These are phyloP conservation scores for Strombidium stylifer DNA, from an alignment of 73 alveolate species.

Conservation along the genomic window DNA sequence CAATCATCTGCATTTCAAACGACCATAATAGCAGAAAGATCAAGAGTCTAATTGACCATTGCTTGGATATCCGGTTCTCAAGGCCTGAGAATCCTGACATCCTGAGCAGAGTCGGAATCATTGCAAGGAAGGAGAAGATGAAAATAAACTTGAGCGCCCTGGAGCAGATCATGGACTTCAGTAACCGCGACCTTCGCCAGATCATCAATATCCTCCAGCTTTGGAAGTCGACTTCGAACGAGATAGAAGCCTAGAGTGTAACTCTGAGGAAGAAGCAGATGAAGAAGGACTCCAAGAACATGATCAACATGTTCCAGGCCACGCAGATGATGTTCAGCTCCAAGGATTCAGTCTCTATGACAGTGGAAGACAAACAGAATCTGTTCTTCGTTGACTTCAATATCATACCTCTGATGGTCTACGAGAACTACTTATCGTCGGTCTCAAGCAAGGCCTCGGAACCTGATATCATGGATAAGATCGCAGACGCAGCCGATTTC, in stretches of 20 bases:
- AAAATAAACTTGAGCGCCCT: slow-evolving; percentile 50
- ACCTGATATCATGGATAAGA: slow-evolving; percentile 48
- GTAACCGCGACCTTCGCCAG: slow-evolving; percentile 86
- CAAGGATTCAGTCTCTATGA: slow-evolving; percentile 53
- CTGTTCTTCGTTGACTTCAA: slow-evolving; percentile 91
- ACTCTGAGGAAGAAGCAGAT: slow-evolving; percentile 16
- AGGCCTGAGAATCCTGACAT: slow-evolving; percentile 67
- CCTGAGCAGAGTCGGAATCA: slow-evolving; percentile 64
- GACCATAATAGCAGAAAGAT: slow-evolving; percentile 91
- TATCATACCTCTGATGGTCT: slow-evolving; percentile 83
- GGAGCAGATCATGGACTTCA: slow-evolving; percentile 73
- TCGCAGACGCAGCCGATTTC: slow-evolving; percentile 83
- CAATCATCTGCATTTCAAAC: slow-evolving; percentile 98
- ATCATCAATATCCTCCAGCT: slow-evolving; percentile 75
- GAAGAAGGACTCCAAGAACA: slow-evolving; percentile 69
- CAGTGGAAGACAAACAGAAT: slow-evolving; percentile 75
- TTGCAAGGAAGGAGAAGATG: slow-evolving; percentile 72
- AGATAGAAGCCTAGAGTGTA: slow-evolving; percentile 20
- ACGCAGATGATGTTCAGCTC: slow-evolving; percentile 66
- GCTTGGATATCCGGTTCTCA: slow-evolving; percentile 91
- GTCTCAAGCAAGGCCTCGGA: slow-evolving; percentile 33
- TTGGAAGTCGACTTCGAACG: slow-evolving; percentile 55
- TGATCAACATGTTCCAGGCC: slow-evolving; percentile 79
- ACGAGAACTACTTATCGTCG: slow-evolving; percentile 81
- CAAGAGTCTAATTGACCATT: slow-evolving; percentile 65